These are phyloP conservation scores for Kodamaea ohmeri DNA, from an alignment of 1,139 yeast species.

Conservation along the genomic window DNA sequence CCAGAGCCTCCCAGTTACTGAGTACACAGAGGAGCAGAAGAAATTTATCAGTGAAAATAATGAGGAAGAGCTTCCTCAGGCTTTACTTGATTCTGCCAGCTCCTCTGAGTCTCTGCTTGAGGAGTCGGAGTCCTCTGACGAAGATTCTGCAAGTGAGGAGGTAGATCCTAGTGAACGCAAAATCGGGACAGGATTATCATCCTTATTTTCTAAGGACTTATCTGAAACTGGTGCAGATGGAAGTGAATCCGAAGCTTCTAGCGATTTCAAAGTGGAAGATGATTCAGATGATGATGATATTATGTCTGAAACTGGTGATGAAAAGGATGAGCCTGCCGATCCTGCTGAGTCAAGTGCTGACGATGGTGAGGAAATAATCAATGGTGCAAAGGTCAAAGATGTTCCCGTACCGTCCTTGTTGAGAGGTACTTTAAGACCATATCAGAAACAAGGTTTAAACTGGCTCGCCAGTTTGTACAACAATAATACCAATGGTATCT, in stretches of 20 bases:
- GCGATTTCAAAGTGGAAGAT: neutral
- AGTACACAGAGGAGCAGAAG: conserved; percentile 38
- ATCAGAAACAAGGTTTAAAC: conserved; percentile 93
- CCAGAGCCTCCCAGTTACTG: conserved; percentile 20
- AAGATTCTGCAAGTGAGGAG: neutral
- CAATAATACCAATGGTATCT: conserved; percentile 90
- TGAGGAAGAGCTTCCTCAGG: conserved; percentile 15
- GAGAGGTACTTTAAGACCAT: conserved; percentile 82
- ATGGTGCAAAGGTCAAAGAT: conserved; percentile 56
- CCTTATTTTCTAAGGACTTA: conserved; percentile 19
- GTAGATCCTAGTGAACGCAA: conserved; percentile 6
- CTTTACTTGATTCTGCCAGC: conserved; percentile 18
- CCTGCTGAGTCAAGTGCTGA: conserved; percentile 14
- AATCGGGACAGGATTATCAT: conserved; percentile 18
- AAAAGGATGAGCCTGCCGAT: conserved; percentile 6
- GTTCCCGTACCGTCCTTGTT: conserved; percentile 67
- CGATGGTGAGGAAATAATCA: conserved; percentile 25
- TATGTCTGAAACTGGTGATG: conserved; percentile 24
- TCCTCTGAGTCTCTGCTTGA: conserved; percentile 9
- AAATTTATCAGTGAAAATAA: conserved; percentile 25
- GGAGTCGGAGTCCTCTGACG: conserved; percentile 11
- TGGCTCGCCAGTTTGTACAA: conserved; percentile 96
- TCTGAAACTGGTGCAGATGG: conserved; percentile 9
- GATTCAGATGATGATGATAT: conserved; percentile 17
- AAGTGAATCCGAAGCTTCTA: conserved; percentile 12